phyloP scores from a whole-genome alignment of 345 rosid species.

The Eucalyptus cladocalyx region DNA sequence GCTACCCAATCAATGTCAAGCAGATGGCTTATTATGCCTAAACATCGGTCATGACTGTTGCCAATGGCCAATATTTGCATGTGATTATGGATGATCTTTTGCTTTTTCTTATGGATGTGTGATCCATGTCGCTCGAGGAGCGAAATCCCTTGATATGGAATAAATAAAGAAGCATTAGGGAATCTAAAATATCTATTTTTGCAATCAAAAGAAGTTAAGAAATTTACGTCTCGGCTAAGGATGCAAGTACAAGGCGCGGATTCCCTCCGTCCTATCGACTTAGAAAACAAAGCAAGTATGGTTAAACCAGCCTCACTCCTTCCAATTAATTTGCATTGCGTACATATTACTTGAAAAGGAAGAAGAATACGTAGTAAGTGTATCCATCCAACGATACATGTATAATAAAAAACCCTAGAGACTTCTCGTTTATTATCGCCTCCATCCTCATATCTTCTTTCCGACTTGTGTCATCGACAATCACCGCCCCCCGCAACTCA shows the following conservation, averaged over 20 bases:
- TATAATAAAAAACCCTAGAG: background rate
- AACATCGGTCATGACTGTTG: background rate
- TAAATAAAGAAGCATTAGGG: background rate
- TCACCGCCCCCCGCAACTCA: background rate
- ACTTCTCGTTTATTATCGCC: background rate
- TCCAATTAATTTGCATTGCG: background rate
- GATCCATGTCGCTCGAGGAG: background rate
- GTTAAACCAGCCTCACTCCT: background rate
- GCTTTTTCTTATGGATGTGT: background rate
- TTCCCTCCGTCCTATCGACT: background rate
- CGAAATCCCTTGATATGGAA: background rate
- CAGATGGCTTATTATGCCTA: conserved; percentile 19
- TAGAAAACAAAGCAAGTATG: background rate
- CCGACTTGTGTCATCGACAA: background rate
- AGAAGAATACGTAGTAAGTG: background rate
- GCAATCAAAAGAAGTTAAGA: background rate
- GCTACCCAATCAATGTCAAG: conserved; percentile 44
- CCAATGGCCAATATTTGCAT: no score
- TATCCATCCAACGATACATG: background rate
- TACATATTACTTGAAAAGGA: background rate
- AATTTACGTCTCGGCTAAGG: background rate
- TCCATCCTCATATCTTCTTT: background rate
- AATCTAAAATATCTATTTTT: background rate
- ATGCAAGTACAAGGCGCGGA: background rate
- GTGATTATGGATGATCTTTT: background rate